Evolutionary conservation across 2,329 filamentous ascomycete genomes (phyloP), one percentile per base, ranked within the genome.

Genomic region (Claviceps citrina): DNA sequence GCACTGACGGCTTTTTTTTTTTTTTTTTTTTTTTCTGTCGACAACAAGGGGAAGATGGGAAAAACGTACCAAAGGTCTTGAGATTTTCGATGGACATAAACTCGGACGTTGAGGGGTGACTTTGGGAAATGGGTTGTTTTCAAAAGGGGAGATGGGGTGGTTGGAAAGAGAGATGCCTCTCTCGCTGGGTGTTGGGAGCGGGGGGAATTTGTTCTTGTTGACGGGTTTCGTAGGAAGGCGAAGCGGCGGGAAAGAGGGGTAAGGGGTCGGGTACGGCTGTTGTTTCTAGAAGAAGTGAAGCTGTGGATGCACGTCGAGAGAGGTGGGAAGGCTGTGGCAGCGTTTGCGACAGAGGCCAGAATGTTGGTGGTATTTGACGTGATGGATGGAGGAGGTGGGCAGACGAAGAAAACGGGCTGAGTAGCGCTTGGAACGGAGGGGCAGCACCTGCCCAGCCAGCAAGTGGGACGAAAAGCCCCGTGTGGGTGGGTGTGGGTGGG

Each of bases 31-130:
- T n/a, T n/a, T n/a, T n/a, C n/a, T n/a, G n/a, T n/a, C n/a, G 7
- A 20, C 8, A 34, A 19, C 20, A 5, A 20, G 10, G 24, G 1
- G 19, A 16, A 10, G 15, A 20, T 12, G 3, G 1, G 19, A 24
- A 8, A 24, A 30, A 34, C 83, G 62, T 70, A 91, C 84, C 84
- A 79, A 85, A 85, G 74, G 81, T 79, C 78, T 91, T 91, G 70
- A 93, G 82, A 77, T 93, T 93, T 86, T 91, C 83, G 83, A 91
- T 91, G 78, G 84, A 91, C 84, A 91, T 91, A 87, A 85, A 87
- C 81, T 82, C 79, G 78, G 71, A 75, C 77, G 78, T 73, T 59
- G 60, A 56, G 66, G 70, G 71, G 67, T 65, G 54, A 61, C 63
- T 55, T 61, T 61, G 66, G 70, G 68, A 71, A 65, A 71, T 60